A percentile compares a stretch with the other conserved stretches of the same genome.
phyloP scores from a whole-genome alignment of 2,329 filamentous ascomycete species.

The Monosporascus sp. region DNA sequence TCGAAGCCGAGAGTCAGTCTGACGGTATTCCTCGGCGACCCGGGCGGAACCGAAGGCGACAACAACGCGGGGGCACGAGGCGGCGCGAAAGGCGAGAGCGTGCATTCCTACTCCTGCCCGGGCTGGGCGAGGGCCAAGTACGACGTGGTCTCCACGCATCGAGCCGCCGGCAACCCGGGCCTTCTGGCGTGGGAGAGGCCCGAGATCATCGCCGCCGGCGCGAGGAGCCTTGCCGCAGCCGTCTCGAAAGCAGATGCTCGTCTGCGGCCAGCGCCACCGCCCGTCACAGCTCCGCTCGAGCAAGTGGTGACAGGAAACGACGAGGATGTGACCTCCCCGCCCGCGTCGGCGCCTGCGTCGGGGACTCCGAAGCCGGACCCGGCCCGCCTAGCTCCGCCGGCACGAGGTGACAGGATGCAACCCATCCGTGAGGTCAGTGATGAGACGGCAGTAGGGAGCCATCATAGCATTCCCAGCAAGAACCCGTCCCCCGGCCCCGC shows the following conservation, averaged over 20 bases:
- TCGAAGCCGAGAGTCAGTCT: slow-evolving; percentile 37
- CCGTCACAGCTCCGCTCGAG: slow-evolving; percentile 25
- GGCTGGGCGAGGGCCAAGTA: slow-evolving; percentile 42
- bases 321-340: slow-evolving; percentile 1
- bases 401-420: slow-evolving; percentile 11
- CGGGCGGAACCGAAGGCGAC: slow-evolving; percentile 1
- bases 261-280: slow-evolving; percentile 23
- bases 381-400: slow-evolving; percentile 14
- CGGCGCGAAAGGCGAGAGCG: slow-evolving; percentile 7
- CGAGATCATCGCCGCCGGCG: slow-evolving; percentile 37
- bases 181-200: slow-evolving; percentile 45
- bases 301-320: slow-evolving; percentile 23
- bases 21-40: slow-evolving; percentile 41
- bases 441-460: slow-evolving; percentile 21
- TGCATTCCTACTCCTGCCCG: slow-evolving; percentile 36
- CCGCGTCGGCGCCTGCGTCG: slow-evolving; percentile 1
- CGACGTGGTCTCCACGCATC: slow-evolving; percentile 35
- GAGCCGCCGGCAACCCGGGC: slow-evolving; percentile 34
- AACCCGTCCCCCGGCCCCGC: slow-evolving; percentile 5
- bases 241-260: slow-evolving; percentile 33
- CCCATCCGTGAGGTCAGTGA: slow-evolving; percentile 22
- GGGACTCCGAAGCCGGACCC: slow-evolving; percentile 4
- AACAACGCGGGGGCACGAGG: not conserved
- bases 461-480: slow-evolving; percentile 11
- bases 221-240: slow-evolving; percentile 33